phyloP scores from a whole-genome alignment of 352 stramenopile genomes.

The Globisporangium viniferum region DNA sequence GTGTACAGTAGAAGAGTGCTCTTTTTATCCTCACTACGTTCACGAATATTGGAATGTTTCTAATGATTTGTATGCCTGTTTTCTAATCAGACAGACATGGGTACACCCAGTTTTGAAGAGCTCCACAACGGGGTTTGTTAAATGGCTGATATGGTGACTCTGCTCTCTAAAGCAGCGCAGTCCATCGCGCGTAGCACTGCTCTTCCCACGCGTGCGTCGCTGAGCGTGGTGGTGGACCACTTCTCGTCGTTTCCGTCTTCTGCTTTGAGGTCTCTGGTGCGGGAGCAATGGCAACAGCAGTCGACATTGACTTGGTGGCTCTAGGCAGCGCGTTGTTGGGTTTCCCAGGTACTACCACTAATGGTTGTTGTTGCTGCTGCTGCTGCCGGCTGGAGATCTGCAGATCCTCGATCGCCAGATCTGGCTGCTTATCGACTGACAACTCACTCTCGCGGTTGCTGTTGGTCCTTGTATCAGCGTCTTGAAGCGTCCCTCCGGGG shows the following conservation, averaged over 20 bases:
- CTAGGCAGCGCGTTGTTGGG: background rate
- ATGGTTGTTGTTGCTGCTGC: background rate
- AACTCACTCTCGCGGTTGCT: background rate
- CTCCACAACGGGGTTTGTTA: background rate
- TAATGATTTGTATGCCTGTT: background rate
- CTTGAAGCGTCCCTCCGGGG: background rate
- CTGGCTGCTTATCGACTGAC: background rate
- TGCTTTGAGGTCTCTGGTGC: background rate
- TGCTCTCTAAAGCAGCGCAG: constrained; percentile 25
- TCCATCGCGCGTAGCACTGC: constrained; percentile 28
- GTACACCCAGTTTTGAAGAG: background rate
- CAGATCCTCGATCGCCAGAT: background rate
- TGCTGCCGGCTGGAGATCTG: background rate
- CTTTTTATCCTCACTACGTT: background rate
- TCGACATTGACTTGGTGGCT: background rate
- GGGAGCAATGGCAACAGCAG: background rate
- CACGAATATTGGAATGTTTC: background rate
- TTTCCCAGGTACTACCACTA: background rate
- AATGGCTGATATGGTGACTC: background rate
- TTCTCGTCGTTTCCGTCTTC: background rate
- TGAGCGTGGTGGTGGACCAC: background rate
- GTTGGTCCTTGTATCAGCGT: background rate
- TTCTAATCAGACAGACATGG: background rate
- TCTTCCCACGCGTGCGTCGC: constrained; percentile 12
- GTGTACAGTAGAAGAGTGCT: background rate